Conservation (phyloP, 225 moss, liverwort and hornwort genomes). For the Climacium dendroides region DNA sequence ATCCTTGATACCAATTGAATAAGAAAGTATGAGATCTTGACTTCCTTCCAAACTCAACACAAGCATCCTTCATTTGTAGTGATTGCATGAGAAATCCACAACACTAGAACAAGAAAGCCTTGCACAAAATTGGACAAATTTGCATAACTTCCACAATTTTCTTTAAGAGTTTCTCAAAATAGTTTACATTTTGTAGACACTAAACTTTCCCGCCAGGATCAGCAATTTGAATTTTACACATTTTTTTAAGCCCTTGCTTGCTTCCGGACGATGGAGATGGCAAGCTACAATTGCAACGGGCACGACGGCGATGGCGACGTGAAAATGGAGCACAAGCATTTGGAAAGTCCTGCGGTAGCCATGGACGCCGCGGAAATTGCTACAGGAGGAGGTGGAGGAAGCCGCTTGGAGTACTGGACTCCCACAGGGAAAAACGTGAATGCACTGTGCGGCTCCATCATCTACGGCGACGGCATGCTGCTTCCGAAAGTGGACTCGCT, state of each 20-base stretch:
- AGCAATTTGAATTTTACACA: neutral
- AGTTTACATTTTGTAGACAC: neutral
- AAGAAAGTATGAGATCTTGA: neutral
- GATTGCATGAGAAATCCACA: neutral
- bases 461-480: neutral
- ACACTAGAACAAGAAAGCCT: neutral
- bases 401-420: conserved; percentile 13
- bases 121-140: neutral
- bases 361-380: neutral
- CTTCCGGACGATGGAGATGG: neutral
- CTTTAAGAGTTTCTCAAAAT: neutral
- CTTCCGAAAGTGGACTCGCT: neutral
- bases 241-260: neutral
- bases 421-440: neutral
- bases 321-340: neutral
- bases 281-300: conserved; percentile 1
- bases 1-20: neutral
- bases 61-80: neutral
- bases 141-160: neutral
- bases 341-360: neutral
- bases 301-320: neutral
- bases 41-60: neutral
- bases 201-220: neutral
- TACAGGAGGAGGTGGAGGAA: neutral
- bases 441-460: neutral